Conservation (phyloP, 768 basidiomycete genomes). For the Zangia roseola region DNA sequence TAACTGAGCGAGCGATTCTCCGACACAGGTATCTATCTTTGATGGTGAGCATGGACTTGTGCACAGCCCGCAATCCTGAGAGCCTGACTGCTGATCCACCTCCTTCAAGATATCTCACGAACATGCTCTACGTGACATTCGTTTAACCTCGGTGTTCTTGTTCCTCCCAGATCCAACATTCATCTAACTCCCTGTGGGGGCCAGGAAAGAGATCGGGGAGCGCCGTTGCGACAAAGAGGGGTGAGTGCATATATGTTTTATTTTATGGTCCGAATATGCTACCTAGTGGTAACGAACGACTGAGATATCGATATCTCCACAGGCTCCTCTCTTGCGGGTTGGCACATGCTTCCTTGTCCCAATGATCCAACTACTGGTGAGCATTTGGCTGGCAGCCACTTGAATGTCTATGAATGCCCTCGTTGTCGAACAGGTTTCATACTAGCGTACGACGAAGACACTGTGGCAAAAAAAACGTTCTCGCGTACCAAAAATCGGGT, state of each 20-base stretch:
- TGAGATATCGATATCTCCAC: not conserved
- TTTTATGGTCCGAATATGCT: too few species aligned
- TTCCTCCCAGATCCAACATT: slow-evolving; percentile 19
- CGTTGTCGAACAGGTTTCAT: slow-evolving; percentile 26
- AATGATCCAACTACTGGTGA: slow-evolving; percentile 54
- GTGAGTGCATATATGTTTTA: not conserved
- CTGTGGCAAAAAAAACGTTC: slow-evolving; percentile 92
- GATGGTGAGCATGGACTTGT: slow-evolving; percentile 14
- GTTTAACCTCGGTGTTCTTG: slow-evolving; percentile 26
- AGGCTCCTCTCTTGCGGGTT: slow-evolving; percentile 71
- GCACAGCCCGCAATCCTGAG: not conserved
- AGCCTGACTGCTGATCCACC: slow-evolving; percentile 11
- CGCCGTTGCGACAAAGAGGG: slow-evolving; percentile 12
- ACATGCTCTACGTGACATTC: not conserved
- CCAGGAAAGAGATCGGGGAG: slow-evolving; percentile 13
- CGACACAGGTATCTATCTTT: slow-evolving; percentile 32
- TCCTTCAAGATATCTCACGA: not conserved
- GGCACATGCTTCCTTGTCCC: slow-evolving; percentile 79
- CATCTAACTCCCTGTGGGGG: slow-evolving; percentile 4
- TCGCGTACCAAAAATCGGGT: slow-evolving; percentile 95
- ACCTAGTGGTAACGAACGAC: not conserved
- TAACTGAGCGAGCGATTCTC: slow-evolving; percentile 90
- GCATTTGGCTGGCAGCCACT: not conserved
- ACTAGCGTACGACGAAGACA: slow-evolving; percentile 67
- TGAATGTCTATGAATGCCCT: not conserved